Evolutionary conservation across 2,329 filamentous ascomycete genomes (phyloP).

Genomic region (Aureobasidium sp.): DNA sequence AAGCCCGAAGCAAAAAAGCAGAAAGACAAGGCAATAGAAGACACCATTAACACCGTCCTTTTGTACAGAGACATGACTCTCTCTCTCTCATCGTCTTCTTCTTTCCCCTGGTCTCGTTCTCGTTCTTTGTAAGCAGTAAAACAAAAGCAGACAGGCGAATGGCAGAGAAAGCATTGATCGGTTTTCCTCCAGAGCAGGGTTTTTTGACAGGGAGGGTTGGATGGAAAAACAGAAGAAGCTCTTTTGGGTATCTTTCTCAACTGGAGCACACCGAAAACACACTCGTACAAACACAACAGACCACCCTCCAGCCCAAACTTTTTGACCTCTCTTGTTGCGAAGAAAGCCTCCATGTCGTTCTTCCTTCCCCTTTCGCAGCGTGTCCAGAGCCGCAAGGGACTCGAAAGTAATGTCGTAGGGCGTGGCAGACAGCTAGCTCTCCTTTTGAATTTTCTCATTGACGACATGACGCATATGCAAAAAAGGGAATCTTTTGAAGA

Average conservation of each 20-base stretch:
- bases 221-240: neutral
- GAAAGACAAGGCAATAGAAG: neutral
- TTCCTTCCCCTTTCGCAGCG: neutral
- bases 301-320: neutral
- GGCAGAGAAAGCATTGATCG: neutral
- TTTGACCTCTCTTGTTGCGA: neutral
- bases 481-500: neutral
- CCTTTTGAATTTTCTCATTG: conserved; percentile 1
- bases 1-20: neutral
- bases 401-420: neutral
- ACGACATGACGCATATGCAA: conserved; percentile 10
- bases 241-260: conserved; percentile 6
- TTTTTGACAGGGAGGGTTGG: neutral
- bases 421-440: neutral
- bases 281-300: neutral
- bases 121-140: neutral
- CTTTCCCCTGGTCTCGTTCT: too few relatives aligned
- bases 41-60: neutral
- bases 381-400: neutral
- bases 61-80: neutral
- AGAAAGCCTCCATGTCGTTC: neutral
- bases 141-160: neutral
- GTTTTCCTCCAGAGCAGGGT: neutral
- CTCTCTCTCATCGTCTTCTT: neutral
- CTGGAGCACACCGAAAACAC: neutral